A percentile compares a stretch with the other conserved stretches of the same genome.
Evolutionary conservation across 805 yeast genomes (phyloP).

Genomic region (Zygosaccharomyces bailii): DNA sequence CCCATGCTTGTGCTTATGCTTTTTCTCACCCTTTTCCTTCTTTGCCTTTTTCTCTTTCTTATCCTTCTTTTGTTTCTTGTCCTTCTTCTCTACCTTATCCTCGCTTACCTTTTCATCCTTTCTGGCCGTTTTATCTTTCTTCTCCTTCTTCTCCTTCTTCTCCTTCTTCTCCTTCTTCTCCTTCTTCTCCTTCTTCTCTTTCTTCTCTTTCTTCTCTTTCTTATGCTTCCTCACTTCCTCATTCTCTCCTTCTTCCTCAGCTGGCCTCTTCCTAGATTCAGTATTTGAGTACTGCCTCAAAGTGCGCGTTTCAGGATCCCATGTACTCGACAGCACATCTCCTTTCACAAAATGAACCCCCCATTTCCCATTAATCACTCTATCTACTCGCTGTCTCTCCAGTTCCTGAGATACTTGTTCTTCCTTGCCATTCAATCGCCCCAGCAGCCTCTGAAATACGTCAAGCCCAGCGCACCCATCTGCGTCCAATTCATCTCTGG

Average conservation of each 20-base stretch:
- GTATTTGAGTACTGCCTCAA: constrained; percentile 31
- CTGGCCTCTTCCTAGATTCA: constrained; percentile 32
- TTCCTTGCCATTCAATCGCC: constrained; percentile 84
- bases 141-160: constrained; percentile 32
- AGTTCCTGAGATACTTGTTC: constrained; percentile 60
- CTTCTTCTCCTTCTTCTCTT: constrained; percentile 28
- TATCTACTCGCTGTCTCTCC: constrained; percentile 63
- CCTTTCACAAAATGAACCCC: constrained; percentile 87
- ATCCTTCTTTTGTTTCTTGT: constrained; percentile 27
- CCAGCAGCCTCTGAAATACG: constrained; percentile 86
- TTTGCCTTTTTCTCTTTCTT: constrained; percentile 33
- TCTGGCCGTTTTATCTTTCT: constrained; percentile 21
- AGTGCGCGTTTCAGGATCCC: constrained; percentile 59
- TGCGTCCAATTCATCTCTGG: constrained; percentile 62
- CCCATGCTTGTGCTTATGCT: constrained; percentile 29
- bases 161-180: constrained; percentile 26
- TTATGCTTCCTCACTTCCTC: constrained; percentile 16
- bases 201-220: constrained; percentile 27
- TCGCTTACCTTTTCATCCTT: constrained; percentile 19
- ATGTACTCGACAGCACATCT: constrained; percentile 75
- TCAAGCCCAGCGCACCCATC: constrained; percentile 90
- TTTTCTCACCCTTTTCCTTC: constrained; percentile 31
- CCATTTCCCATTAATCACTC: constrained; percentile 78
- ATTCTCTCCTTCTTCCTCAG: constrained; percentile 31
- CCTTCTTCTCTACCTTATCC: constrained; percentile 29